phyloP scores from a whole-genome alignment of 1,139 yeast species.

The Scheffersomyces segobiensis region DNA sequence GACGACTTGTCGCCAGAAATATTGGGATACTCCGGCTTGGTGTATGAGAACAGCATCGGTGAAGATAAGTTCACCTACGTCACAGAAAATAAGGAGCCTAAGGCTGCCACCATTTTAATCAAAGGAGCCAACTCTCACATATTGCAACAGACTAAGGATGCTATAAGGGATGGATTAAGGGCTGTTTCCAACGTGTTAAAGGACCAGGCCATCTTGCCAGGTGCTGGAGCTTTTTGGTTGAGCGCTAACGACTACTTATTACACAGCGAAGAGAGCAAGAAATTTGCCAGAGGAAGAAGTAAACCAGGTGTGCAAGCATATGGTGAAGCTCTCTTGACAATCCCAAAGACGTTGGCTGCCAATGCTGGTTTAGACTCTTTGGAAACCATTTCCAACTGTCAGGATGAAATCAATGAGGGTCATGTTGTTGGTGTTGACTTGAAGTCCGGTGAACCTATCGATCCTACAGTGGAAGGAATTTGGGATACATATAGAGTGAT shows the following conservation, averaged over 20 bases:
- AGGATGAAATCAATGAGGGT: slow-evolving; percentile 84
- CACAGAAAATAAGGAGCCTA: slow-evolving; percentile 89
- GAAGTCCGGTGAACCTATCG: slow-evolving; percentile 92
- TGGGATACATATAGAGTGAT: slow-evolving; percentile 96
- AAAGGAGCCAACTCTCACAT: slow-evolving; percentile 92
- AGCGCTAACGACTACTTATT: slow-evolving; percentile 73
- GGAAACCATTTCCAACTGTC: slow-evolving; percentile 85
- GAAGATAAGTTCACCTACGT: slow-evolving; percentile 97
- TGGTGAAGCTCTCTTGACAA: slow-evolving; percentile 84
- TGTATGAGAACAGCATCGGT: slow-evolving; percentile 90
- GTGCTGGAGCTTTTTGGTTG: slow-evolving; percentile 95
- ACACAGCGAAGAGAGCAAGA: slow-evolving; percentile 47
- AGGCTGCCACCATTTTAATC: slow-evolving; percentile 86
- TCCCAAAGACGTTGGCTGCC: slow-evolving; percentile 90
- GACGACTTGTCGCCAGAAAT: slow-evolving; percentile 85
- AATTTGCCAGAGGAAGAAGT: slow-evolving; percentile 80
- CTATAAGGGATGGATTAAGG: slow-evolving; percentile 94
- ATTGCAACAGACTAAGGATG: slow-evolving; percentile 91
- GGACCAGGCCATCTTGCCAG: slow-evolving; percentile 87
- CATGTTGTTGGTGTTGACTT: slow-evolving; percentile 89
- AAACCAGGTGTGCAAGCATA: slow-evolving; percentile 92
- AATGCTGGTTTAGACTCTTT: slow-evolving; percentile 94
- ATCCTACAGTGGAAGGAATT: slow-evolving; percentile 89
- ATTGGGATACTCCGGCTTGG: slow-evolving; percentile 90
- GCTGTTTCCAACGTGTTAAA: slow-evolving; percentile 90